Conservation (phyloP, 75 land plant genomes). For the Adiantum capillusveneris region DNA sequence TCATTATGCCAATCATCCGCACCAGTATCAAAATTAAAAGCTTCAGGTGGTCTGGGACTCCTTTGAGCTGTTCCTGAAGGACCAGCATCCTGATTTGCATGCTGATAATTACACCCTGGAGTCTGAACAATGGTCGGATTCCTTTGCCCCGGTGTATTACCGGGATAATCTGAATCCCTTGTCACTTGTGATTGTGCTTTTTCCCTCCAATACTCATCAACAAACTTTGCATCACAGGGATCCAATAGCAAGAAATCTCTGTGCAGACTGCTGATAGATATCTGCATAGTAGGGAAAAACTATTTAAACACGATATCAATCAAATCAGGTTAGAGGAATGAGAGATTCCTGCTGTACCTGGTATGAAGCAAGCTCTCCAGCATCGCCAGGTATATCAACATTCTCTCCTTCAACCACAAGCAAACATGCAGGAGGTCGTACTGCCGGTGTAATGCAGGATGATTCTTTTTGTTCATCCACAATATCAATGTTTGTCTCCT, state of each 20-base stretch:
- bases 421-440: conserved; percentile 60
- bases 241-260: conserved; percentile 78
- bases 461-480: conserved; percentile 27
- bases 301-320: not conserved
- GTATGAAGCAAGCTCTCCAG: conserved; percentile 68
- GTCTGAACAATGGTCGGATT: conserved; percentile 15
- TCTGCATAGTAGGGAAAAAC: conserved; percentile 26
- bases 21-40: conserved; percentile 13
- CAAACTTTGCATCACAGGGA: conserved; percentile 66
- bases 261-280: conserved; percentile 69
- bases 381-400: conserved; percentile 51
- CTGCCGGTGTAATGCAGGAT: conserved; percentile 17
- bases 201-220: conserved; percentile 44
- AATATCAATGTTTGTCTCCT: conserved; percentile 55
- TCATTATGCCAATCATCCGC: conserved; percentile 20
- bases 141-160: conserved; percentile 23
- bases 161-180: conserved; percentile 10
- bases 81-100: conserved; percentile 12
- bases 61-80: conserved; percentile 22
- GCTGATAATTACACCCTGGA: not conserved
- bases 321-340: not conserved
- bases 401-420: conserved; percentile 84
- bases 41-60: conserved; percentile 21
- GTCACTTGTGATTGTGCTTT: conserved; percentile 5
- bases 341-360: conserved; percentile 32